phyloP scores from a whole-genome alignment of 2,329 filamentous ascomycete species.

The Drechslerella coelobrocha region DNA sequence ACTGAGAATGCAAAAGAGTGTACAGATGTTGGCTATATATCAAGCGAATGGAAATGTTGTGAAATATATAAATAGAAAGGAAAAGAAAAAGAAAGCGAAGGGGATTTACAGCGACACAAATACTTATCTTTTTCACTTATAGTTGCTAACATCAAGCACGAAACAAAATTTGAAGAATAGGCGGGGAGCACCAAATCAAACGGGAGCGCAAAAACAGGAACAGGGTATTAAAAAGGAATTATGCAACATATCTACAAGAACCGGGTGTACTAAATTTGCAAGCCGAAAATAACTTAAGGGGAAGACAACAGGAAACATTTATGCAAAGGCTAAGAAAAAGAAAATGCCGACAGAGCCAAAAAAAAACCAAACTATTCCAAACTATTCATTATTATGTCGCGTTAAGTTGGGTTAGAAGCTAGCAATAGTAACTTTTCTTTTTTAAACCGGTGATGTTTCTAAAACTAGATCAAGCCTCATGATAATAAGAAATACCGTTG shows the following conservation, averaged over 20 bases:
- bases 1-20: not conserved
- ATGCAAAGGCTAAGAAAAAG: not conserved
- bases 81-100: not conserved
- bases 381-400: constrained; percentile 2
- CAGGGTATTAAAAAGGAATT: not conserved
- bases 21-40: not conserved
- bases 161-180: not conserved
- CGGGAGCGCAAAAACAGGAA: not conserved
- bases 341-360: not conserved
- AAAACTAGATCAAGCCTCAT: constrained; percentile 1
- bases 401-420: not conserved
- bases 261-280: not conserved
- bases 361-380: not conserved
- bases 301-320: not conserved
- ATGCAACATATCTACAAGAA: constrained; percentile 3
- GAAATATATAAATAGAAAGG: not conserved
- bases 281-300: not conserved
- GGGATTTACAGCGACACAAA: not conserved
- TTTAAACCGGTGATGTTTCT: not conserved
- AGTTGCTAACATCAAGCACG: not conserved
- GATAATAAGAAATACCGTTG: not conserved
- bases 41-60: not conserved
- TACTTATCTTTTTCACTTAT: not conserved
- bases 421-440: constrained; percentile 6
- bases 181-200: not conserved